These are phyloP conservation scores for Aspergillus sp. DNA, from an alignment of 2,329 filamentous ascomycete genomes.

Conservation along the genomic window DNA sequence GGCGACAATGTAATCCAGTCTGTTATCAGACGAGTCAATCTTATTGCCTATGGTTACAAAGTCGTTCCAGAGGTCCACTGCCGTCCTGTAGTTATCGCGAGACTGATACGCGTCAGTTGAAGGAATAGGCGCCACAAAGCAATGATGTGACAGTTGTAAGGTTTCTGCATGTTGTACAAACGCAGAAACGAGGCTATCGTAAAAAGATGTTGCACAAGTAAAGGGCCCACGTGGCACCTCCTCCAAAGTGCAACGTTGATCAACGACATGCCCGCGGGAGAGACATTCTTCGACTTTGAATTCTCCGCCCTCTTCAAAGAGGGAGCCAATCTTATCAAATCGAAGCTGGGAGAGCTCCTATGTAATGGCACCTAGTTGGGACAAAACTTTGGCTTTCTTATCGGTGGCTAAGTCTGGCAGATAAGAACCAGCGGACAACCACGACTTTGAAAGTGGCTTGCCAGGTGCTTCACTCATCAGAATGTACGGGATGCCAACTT, in stretches of 20 bases:
- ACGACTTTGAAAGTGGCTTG: constrained; percentile 21
- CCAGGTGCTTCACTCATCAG: constrained; percentile 33
- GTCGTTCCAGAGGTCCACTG: constrained; percentile 21
- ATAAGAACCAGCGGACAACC: constrained; percentile 12
- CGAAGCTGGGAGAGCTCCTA: constrained; percentile 24
- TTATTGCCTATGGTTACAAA: constrained; percentile 23
- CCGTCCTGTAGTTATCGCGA: constrained; percentile 11
- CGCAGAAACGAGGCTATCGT: constrained; percentile 16
- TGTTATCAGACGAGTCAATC: constrained; percentile 20
- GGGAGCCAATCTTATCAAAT: constrained; percentile 27
- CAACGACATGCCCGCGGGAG: constrained; percentile 18
- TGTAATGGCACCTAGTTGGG: constrained; percentile 22
- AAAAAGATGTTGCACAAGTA: constrained; percentile 16
- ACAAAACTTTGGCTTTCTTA: constrained; percentile 24
- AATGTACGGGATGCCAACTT: constrained; percentile 31
- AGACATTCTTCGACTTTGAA: constrained; percentile 20
- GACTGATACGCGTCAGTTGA: constrained; percentile 9
- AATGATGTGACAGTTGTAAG: constrained; percentile 15
- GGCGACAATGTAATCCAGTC: constrained; percentile 23
- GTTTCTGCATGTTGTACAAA: constrained; percentile 18
- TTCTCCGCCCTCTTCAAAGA: constrained; percentile 23
- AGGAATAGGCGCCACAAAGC: constrained; percentile 16
- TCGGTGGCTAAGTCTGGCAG: constrained; percentile 7
- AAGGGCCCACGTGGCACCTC: constrained; percentile 22
- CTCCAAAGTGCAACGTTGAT: constrained; percentile 15